Conservation (phyloP, 2,329 filamentous ascomycete species). For the Talaromyces rugulosus region DNA sequence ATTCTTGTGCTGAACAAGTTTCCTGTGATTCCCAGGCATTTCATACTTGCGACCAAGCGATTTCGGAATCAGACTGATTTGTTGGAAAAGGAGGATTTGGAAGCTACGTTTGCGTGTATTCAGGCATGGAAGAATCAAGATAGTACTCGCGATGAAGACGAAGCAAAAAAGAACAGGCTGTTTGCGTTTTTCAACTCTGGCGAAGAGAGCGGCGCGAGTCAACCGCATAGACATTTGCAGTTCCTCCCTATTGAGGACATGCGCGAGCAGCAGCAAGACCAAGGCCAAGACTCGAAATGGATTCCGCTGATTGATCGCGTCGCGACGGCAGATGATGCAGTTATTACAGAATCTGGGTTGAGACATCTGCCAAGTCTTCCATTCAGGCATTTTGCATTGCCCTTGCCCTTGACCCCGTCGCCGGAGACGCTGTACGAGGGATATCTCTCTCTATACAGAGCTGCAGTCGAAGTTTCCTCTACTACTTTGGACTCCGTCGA, state of each 20-base stretch:
- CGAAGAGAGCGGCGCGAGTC: conserved; percentile 45
- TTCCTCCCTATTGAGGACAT: conserved; percentile 46
- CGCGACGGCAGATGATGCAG: conserved; percentile 12
- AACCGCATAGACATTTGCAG: conserved; percentile 45
- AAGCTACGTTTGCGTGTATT: conserved; percentile 38
- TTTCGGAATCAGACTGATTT: conserved; percentile 43
- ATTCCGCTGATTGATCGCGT: conserved; percentile 44
- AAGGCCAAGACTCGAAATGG: conserved; percentile 32
- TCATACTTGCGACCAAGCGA: conserved; percentile 44
- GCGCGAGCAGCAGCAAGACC: conserved; percentile 15
- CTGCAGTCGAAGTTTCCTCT: conserved; percentile 24
- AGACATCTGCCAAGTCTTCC: conserved; percentile 37
- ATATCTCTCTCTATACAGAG: conserved; percentile 41
- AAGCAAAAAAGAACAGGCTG: conserved; percentile 22
- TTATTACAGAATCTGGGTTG: conserved; percentile 18
- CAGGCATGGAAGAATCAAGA: conserved; percentile 31
- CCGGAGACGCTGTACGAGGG: conserved; percentile 30
- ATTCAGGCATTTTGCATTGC: conserved; percentile 47
- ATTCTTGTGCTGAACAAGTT: conserved; percentile 46
- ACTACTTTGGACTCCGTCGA: neutral
- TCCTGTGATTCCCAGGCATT: conserved; percentile 46
- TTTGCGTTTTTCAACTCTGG: conserved; percentile 51
- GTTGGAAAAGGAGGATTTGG: conserved; percentile 40
- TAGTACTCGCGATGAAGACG: neutral
- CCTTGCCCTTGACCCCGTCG: conserved; percentile 37